Evolutionary conservation across 768 basidiomycete genomes (phyloP), one percentile per base, ranked within the genome.

Genomic region (Clavulina sp.): DNA sequence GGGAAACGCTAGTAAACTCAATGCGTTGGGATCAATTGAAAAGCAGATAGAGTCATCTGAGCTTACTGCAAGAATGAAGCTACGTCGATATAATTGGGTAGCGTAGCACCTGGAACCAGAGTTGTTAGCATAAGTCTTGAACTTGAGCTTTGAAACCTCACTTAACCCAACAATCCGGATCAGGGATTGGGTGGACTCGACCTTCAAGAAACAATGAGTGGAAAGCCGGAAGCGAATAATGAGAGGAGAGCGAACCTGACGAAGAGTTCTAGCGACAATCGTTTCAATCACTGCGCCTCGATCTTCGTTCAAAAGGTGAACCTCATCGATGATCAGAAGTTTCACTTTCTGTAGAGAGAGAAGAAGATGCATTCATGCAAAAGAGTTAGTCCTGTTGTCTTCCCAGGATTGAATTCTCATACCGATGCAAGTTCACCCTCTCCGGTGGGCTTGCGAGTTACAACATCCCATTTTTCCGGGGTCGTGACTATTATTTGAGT

Each of bases 391-490:
- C 36, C 13, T 21, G 36, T 38, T 38, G 13, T 38, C 21, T 38
- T n/a, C n/a, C n/a, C n/a, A n/a, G 36, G 36, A 38, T 13, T 38
- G 36, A 38, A 13, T 38, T 13, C 36, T 38, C n/a, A n/a, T 56
- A 92, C 92, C 48, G 87, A 82, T 31, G 86, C 86, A n/a, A 97
- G 69, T 62, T 97, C 92, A 9, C 91, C 93, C 67, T 97, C 95
- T 5, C 92, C 91, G 1, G 84, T 89, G 1, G 93, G 89, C 63
- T 95, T 97, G 55, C 95, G 71, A 5, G 95, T 99, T 2, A 99
- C 95, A 0, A 99, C 95, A 58, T 97, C 95, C 95, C 95, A 99
- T 64, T 99, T 99, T 64, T 99, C 95, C 0, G 95, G 95, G 1
- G 95, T 99, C 2, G 95, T 99, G 4, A 99, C 91, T 53, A 99